Evolutionary conservation across 1,139 yeast species (phyloP).

Genomic region (Saccharomyces hybrid): DNA sequence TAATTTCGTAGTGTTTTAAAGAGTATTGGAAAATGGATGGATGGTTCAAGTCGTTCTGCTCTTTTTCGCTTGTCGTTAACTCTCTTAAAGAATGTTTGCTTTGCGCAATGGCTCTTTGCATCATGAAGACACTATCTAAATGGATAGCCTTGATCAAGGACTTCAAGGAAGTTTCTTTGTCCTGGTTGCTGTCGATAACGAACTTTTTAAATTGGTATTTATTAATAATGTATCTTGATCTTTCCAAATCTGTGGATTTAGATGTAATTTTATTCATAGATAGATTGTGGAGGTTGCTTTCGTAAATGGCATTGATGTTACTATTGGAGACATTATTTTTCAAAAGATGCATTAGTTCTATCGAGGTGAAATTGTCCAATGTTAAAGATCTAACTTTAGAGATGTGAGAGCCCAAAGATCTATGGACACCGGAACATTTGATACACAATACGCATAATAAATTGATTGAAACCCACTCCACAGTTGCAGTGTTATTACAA

Average conservation of each 20-base stretch:
- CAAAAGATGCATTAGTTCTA: constrained; percentile 38
- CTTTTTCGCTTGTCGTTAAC: constrained; percentile 11
- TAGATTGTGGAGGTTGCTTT: constrained; percentile 22
- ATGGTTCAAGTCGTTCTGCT: constrained; percentile 26
- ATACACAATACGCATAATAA: constrained; percentile 68
- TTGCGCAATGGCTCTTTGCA: constrained; percentile 42
- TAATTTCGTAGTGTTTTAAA: constrained; percentile 40
- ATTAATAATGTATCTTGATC: constrained; percentile 41
- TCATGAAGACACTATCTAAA: constrained; percentile 41
- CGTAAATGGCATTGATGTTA: constrained; percentile 54
- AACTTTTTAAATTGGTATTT: constrained; percentile 45
- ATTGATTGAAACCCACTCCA: constrained; percentile 87
- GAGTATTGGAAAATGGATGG: constrained; percentile 56
- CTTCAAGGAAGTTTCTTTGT: constrained; percentile 18
- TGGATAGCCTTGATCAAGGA: constrained; percentile 42
- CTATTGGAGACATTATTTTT: constrained; percentile 55
- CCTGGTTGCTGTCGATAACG: constrained; percentile 18
- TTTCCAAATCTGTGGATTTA: constrained; percentile 28
- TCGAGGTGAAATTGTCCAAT: constrained; percentile 56
- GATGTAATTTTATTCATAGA: constrained; percentile 32
- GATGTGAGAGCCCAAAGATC: constrained; percentile 65
- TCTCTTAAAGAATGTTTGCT: constrained; percentile 39
- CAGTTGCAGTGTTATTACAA: constrained; percentile 56
- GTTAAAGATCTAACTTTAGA: constrained; percentile 75
- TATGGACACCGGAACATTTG: constrained; percentile 70